Base-by-base conservation (phyloP, 345 rosid genomes). In the Hirschfeldia incana region DNA sequence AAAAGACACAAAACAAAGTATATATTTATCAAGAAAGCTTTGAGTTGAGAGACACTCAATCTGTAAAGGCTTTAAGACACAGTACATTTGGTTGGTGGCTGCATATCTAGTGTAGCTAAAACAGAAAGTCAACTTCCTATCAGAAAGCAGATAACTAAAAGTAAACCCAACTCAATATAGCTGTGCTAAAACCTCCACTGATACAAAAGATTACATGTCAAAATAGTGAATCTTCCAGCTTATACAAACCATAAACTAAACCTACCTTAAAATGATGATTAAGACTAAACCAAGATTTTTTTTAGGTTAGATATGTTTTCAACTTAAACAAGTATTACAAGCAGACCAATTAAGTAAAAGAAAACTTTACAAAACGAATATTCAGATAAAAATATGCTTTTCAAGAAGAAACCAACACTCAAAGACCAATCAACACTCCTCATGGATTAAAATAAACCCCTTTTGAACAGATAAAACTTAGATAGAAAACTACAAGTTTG, bases 311-410 rank as follows among this genome's bases (percentile, higher is more conserved):
- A 15, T 53, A 5, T 16, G 59, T 51, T 53, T 53, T 53, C 26
- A 53, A 15, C 59, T 53, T 53, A 16, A 6, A 53, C 26, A 53
- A 53, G 58, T 49, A 49, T 49, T 12, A 49, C 26, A 44, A 44
- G 5, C 51, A 15, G n/a, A 11, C 7, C 10, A 42, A 46, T 6
- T 13, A 12, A 12, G 6, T 5, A 44, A 44, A 44, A 0, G 6
- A 37, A 61, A 39, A 3, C 12, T 26, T 26, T 66, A 67, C 42
- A 15, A 74, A 63, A 55, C n/a, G 70, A 77, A 77, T 77, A 77
- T 64, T 77, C 76, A 65, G 81, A 77, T 39, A 65, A 78, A 78
- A 42, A 65, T 62, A 70, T 61, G 42, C 30, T 49, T 13, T 13
- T 10, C 30, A 42, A 66, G 73, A 78, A 60, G 42, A 78, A 78